A percentile compares a stretch with the other conserved stretches of the same genome.
These are phyloP conservation scores for Saprolegnia parasitica DNA, from an alignment of 352 stramenopile species.

Conservation along the genomic window DNA sequence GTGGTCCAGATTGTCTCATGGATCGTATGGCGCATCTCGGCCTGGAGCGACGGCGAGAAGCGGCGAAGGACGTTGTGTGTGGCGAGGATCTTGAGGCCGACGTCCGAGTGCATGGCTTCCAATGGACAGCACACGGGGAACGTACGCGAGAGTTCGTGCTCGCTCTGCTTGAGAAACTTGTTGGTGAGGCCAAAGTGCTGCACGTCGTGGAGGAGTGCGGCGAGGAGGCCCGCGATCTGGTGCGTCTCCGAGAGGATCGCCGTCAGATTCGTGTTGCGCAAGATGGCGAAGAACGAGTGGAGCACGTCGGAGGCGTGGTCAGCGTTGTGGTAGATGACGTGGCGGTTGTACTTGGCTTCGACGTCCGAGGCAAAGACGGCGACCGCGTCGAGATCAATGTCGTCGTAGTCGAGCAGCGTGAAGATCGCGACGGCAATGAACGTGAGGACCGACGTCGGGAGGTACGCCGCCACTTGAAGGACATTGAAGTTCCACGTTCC, in stretches of 20 bases:
- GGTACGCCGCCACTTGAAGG: slow-evolving; percentile 58
- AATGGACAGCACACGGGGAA: slow-evolving; percentile 59
- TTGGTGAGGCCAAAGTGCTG: slow-evolving; percentile 74
- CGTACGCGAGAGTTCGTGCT: slow-evolving; percentile 56
- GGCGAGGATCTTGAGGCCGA: slow-evolving; percentile 51
- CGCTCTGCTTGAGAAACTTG: slow-evolving; percentile 71
- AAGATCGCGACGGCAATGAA: slow-evolving; percentile 75
- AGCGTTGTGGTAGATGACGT: slow-evolving; percentile 79
- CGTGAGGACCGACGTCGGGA: slow-evolving; percentile 55
- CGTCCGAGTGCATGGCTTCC: slow-evolving; percentile 68
- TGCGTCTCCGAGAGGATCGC: slow-evolving; percentile 56
- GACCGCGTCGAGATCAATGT: slow-evolving; percentile 51
- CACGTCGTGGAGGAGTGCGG: slow-evolving; percentile 76
- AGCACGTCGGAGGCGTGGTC: slow-evolving; percentile 76
- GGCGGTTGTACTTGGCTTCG: slow-evolving; percentile 53
- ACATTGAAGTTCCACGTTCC: slow-evolving; percentile 65
- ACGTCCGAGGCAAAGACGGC: slow-evolving; percentile 53
- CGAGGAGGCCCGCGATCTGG: slow-evolving; percentile 64
- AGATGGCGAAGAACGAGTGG: slow-evolving; percentile 69
- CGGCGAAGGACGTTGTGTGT: slow-evolving; percentile 53
- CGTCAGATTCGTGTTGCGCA: slow-evolving; percentile 50
- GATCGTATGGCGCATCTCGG: slow-evolving; percentile 54
- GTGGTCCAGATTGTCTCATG: slow-evolving; percentile 67
- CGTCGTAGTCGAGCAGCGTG: slow-evolving; percentile 46
- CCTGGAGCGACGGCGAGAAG: slow-evolving; percentile 43